Evolutionary conservation across 768 basidiomycete genomes (phyloP).

Genomic region (Lenzites betulinus): DNA sequence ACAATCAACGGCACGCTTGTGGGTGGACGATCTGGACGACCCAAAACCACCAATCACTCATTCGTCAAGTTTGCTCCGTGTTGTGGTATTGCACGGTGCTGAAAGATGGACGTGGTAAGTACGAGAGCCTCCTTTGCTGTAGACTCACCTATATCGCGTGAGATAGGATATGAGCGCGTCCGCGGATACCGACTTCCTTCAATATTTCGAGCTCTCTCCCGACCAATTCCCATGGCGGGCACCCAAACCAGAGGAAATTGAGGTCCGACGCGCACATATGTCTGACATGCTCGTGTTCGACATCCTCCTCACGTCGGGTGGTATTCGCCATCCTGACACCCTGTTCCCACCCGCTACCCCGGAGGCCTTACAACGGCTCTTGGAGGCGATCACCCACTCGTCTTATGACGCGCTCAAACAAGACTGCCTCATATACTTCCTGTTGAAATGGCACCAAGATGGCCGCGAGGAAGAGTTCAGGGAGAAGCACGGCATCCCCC

Average conservation of each 20-base stretch:
- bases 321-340: slow-evolving; percentile 56
- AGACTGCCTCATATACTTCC: slow-evolving; percentile 77
- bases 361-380: slow-evolving; percentile 52
- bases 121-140: no score
- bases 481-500: slow-evolving; percentile 63
- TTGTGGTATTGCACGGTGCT: no score
- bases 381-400: slow-evolving; percentile 61
- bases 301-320: slow-evolving; percentile 65
- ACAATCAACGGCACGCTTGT: no score
- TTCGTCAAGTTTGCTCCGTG: no score
- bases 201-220: slow-evolving; percentile 52
- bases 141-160: background rate
- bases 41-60: no score
- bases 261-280: slow-evolving; percentile 60
- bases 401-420: slow-evolving; percentile 76
- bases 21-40: no score
- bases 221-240: slow-evolving; percentile 61
- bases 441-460: slow-evolving; percentile 80
- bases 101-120: background rate
- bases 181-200: slow-evolving; percentile 3
- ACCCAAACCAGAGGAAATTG: slow-evolving; percentile 56
- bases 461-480: slow-evolving; percentile 54
- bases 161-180: slow-evolving; percentile 12
- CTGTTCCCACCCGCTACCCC: slow-evolving; percentile 70
- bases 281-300: slow-evolving; percentile 72